These are phyloP conservation scores for Planoprotostelium fungivorum DNA, from an alignment of 78 protist species.

Conservation along the genomic window DNA sequence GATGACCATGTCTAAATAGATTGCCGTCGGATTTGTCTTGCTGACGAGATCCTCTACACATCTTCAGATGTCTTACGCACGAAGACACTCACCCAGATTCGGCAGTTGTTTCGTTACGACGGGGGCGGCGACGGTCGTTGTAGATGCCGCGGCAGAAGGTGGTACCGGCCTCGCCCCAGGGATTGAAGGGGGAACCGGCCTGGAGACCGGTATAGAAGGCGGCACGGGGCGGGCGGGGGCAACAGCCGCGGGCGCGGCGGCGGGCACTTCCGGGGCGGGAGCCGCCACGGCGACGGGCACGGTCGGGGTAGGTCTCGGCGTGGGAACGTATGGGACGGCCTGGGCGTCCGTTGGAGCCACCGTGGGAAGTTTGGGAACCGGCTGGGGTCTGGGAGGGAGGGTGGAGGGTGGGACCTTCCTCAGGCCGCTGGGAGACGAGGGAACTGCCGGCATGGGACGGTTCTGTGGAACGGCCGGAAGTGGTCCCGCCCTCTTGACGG, in stretches of 20 bases:
- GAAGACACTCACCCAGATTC: slow-evolving; percentile 24
- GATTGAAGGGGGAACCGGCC: neutral
- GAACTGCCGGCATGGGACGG: neutral
- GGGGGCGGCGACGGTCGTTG: neutral
- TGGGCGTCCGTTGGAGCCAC: neutral
- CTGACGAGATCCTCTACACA: slow-evolving; percentile 27
- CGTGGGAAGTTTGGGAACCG: neutral
- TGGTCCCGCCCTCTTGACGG: neutral
- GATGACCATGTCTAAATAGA: slow-evolving; percentile 36
- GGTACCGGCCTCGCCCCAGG: neutral
- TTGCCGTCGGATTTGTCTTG: slow-evolving; percentile 43
- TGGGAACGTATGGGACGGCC: neutral
- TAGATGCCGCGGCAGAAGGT: slow-evolving; percentile 8
- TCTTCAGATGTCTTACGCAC: neutral
- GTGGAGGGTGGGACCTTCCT: neutral
- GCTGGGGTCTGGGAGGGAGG: neutral
- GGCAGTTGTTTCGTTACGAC: slow-evolving; percentile 28
- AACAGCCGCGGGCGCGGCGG: neutral
- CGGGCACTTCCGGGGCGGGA: neutral
- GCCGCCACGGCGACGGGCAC: neutral
- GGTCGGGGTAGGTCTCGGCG: neutral
- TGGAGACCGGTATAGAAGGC: neutral
- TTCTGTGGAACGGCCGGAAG: neutral
- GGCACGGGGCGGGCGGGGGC: neutral
- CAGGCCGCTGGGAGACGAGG: neutral